Base-by-base conservation (phyloP, 2,329 filamentous ascomycete species). In the Rutstroemia sp. region DNA sequence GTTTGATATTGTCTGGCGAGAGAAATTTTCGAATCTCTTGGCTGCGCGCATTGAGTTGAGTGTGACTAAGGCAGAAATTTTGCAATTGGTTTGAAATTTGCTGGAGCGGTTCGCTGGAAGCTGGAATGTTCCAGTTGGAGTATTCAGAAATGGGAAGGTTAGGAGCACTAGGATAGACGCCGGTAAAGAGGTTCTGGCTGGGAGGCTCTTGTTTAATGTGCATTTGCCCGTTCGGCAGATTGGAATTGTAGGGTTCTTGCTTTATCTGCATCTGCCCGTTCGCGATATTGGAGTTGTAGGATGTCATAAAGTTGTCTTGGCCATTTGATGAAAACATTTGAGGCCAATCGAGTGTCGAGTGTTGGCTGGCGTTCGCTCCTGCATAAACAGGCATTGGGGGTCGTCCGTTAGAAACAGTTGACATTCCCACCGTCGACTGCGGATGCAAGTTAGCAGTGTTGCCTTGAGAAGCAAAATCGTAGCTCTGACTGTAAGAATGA, bases 241-340 rank as follows among this genome's bases (percentile, higher is more conserved):
- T 85, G 78, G 84, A 50, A 44, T 60, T 61, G 52, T 65, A 67
- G 23, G 55, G 56, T 48, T 77, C 80, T 74, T 75, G 76, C 78
- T 86, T 87, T 77, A 79, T 81, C 76, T 75, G 78, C 76, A 81
- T 86, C 78, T 84, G 84, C 73, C 78, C 83, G 75, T 84, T 79
- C 73, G 80, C 78, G 79, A 80, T 76, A 77, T 85, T 85, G 79
- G 84, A 53, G 46, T 63, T 61, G 55, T 64, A 67, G 38, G 56
- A 54, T 42, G 77, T 81, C 76, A 81, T 79, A 73, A 82, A 84
- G 72, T 78, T 76, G 73, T 83, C 76, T 73, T 86, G 81, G 75
- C 81, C 78, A 79, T 83, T 84, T 76, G 84, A 73, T 76, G 85
- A 86, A 76, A 89, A 89, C 83, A 90, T 87, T 71, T 86, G 81